Evolutionary conservation across 2,329 filamentous ascomycete species (phyloP), one percentile per base, ranked within the genome.

Genomic region (Calycina marina): DNA sequence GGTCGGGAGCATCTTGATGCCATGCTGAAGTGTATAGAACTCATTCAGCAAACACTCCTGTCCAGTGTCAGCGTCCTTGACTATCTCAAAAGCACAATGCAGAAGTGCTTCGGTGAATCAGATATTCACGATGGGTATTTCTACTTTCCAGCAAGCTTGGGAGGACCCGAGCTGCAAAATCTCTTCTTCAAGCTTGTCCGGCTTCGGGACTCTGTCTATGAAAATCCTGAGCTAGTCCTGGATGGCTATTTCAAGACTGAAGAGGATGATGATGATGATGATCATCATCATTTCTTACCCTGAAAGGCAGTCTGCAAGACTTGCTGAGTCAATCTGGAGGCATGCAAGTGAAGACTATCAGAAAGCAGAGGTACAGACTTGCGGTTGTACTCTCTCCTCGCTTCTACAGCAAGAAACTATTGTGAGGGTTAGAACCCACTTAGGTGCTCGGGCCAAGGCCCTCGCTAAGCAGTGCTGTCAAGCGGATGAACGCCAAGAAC

Each of bases 1-100:
- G 66, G 66, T 0, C 59, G 60, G 13, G 51, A 57, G 25, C 69
- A 74, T 44, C 60, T 72, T 32, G 63, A 72, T 40, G 62, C 61
- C 54, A 63, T 69, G 34, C 56, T 72, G 32, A 49, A 54, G 3
- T 66, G 65, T 0, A 58, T 71, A 32, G 56, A 56, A 24, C 56
- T 59, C 18, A 69, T 73, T 30, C 67, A 73, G 43, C 51, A 51
- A 13, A 50, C 54, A 3, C 47, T 73, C 2, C 72, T 73, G 45
- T 46, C 51, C 4, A 45, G 53, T 4, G 40, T 36, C 13, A 62
- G 58, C 10, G 59, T 68, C 6, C 60, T 59, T 3, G 55, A 59
- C 27, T 57, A 63, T 42, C 57, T 69, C 8, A 63, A 66, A 34
- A 49, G 54, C 3, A 56, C 58, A 8, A 64, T 75, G 17, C 44